Base-by-base conservation (phyloP, 139 green algal genomes). In the Pleodorina starrii region DNA sequence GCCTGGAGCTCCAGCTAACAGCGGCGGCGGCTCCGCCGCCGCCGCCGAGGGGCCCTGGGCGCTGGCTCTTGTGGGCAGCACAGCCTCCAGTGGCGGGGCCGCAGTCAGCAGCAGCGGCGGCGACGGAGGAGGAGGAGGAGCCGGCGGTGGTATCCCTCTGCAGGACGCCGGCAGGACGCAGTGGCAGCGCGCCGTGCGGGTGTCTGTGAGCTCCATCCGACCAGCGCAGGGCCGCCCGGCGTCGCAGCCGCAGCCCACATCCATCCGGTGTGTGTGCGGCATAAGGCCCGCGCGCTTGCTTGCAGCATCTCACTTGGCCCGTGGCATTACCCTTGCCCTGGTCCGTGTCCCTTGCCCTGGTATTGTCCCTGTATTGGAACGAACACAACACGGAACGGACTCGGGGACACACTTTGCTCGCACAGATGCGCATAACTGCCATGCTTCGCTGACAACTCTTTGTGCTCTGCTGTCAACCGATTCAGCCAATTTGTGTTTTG, bases 181-280 rank as follows among this genome's bases (percentile, higher is more conserved):
- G 43, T 88, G 82, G 82, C 66, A 79, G 63, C 63, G 82, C 29
- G 82, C 82, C 27, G 82, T 88, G 44, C 82, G 82, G 1, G n/a
- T 88, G n/a, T 80, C 82, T 0, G 82, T 51, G 0, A 71, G 63
- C 82, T 71, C 57, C 44, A 78, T 88, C 29, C 82, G 82, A 25
- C 63, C 44, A 5, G 42, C 60, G 16, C 43, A 75, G 57, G 79
- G 51, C 17, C 35, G 40, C 16, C 27, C 43, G 27, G 29, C 79
- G 38, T 6, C 36, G 57, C 57, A 36, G 57, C 51, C 79, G 17
- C 23, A 2, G 23, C 4, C 38, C 32, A 50, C 78, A 40, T 60
- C 48, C 32, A 60, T 35, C 21, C 54, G 38, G 51, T 73, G 57
- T 9, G 54, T 66, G 7, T 27, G n/a, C n/a, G n/a, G n/a, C n/a